Evolutionary conservation across 1,284 basidiomycete genomes (phyloP).

Genomic region (Moesziomyces antarcticus): DNA sequence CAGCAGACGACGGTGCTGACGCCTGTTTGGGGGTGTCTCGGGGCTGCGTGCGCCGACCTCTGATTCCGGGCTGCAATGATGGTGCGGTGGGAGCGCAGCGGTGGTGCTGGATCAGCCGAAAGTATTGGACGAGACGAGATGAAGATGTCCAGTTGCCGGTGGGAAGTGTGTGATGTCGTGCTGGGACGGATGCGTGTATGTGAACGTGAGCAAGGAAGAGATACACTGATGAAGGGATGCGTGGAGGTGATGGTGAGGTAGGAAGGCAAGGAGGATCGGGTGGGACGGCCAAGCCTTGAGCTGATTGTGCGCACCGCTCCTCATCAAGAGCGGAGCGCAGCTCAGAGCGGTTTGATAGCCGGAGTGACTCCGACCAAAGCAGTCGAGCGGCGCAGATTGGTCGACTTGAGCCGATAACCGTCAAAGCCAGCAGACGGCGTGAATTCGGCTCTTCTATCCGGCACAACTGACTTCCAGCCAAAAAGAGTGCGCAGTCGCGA

Average conservation of each 20-base stretch:
- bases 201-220: neutral
- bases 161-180: neutral
- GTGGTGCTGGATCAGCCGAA: neutral
- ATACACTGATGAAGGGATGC: neutral
- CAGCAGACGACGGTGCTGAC: too few relatives aligned
- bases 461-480: neutral
- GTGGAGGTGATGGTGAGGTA: neutral
- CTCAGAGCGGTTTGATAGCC: neutral
- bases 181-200: neutral
- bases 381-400: neutral
- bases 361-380: neutral
- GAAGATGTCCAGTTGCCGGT: neutral
- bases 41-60: too few relatives aligned
- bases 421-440: neutral
- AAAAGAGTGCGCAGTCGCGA: neutral
- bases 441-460: neutral
- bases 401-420: neutral
- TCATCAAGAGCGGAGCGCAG: too few relatives aligned
- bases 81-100: too few relatives aligned
- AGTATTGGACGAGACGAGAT: neutral
- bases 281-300: neutral
- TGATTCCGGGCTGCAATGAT: too few relatives aligned
- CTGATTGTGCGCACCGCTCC: too few relatives aligned
- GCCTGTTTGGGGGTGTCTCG: too few relatives aligned
- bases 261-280: neutral